These are phyloP conservation scores for Dacryopinax primogenitus DNA, from an alignment of 768 basidiomycete species.

Conservation along the genomic window DNA sequence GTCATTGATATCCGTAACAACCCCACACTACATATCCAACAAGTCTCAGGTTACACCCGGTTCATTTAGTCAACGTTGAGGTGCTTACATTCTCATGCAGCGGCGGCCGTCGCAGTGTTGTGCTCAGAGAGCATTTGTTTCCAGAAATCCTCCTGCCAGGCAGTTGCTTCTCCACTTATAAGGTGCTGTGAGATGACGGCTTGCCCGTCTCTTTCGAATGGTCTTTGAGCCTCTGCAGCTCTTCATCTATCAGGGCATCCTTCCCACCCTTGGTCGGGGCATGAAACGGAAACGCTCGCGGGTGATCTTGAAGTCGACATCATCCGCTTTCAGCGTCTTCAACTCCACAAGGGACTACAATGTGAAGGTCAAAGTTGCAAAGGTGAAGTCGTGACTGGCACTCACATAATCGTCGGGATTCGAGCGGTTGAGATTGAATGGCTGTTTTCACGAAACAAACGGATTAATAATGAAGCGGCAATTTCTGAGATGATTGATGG, in stretches of 20 bases:
- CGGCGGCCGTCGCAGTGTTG: background rate
- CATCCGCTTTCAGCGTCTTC: constrained; percentile 39
- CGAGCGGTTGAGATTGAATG: constrained; percentile 40
- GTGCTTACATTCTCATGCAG: background rate
- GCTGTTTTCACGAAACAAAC: constrained; percentile 41
- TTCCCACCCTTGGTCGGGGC: constrained; percentile 1
- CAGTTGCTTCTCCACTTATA: background rate
- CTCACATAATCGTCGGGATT: constrained; percentile 30
- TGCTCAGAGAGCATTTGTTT: background rate
- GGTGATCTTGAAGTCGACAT: constrained; percentile 1
- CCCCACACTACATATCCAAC: background rate
- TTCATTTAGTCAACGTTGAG: background rate
- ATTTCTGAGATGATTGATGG: constrained; percentile 45
- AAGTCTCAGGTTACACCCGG: background rate
- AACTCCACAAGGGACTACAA: constrained; percentile 36
- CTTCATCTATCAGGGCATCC: background rate
- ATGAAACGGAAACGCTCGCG: background rate
- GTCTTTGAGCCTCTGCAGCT: background rate
- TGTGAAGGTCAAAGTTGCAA: background rate
- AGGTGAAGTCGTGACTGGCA: background rate
- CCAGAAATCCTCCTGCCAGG: constrained; percentile 8
- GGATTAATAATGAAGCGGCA: constrained; percentile 55
- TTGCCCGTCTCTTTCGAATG: background rate
- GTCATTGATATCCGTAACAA: too few species aligned
- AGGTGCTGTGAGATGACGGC: constrained; percentile 6